A percentile compares a stretch with the other conserved stretches of the same genome.
phyloP scores from a whole-genome alignment of 805 yeast genomes.

The Wickerhamiella kazuoi region DNA sequence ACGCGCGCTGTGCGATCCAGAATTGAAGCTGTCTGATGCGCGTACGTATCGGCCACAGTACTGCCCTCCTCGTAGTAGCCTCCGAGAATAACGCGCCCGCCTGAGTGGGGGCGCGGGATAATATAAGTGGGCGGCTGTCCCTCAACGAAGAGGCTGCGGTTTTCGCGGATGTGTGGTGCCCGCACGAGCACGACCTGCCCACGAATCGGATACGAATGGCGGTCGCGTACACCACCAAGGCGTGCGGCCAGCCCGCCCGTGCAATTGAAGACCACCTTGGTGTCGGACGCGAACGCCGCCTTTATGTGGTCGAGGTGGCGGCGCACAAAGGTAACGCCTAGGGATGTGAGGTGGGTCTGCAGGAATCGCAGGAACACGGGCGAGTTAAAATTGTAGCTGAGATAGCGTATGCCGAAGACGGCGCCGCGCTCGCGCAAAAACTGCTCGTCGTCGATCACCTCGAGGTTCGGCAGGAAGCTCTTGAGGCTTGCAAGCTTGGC shows the following conservation, averaged over 20 bases:
- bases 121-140: constrained; percentile 36
- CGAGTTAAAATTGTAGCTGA: constrained; percentile 56
- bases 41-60: constrained; percentile 43
- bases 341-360: constrained; percentile 25
- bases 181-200: constrained; percentile 63
- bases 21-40: constrained; percentile 42
- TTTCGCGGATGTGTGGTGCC: constrained; percentile 51
- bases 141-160: constrained; percentile 19
- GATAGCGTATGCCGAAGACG: constrained; percentile 36
- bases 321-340: constrained; percentile 37
- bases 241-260: constrained; percentile 53
- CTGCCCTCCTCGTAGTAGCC: constrained; percentile 52
- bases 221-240: constrained; percentile 50
- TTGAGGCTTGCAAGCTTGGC: constrained; percentile 31
- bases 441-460: constrained; percentile 18
- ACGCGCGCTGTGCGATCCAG: constrained; percentile 38
- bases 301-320: constrained; percentile 33
- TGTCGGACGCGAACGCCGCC: constrained; percentile 28
- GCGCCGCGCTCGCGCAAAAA: constrained; percentile 34
- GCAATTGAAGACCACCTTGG: constrained; percentile 50
- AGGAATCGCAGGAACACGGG: constrained; percentile 41
- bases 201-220: constrained; percentile 47
- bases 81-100: constrained; percentile 54
- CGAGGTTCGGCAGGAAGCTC: constrained; percentile 33
- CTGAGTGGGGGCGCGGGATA: constrained; percentile 53